phyloP scores from a whole-genome alignment of 257 asterid species.

The Przewalskia tangutica region DNA sequence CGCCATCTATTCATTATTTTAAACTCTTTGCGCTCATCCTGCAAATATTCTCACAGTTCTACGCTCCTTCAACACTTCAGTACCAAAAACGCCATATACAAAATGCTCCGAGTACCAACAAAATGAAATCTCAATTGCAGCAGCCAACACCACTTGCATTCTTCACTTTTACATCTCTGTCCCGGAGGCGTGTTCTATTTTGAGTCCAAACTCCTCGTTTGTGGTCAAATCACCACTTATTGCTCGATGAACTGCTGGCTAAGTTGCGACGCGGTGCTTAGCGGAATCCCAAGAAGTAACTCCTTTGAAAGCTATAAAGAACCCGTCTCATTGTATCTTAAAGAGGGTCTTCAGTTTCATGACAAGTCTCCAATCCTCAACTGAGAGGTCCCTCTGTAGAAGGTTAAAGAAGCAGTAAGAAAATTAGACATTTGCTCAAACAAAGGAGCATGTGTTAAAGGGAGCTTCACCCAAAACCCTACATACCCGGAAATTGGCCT shows the following conservation, averaged over 20 bases:
- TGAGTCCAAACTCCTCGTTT: background rate
- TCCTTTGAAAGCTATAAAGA: background rate
- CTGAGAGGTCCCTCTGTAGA: constrained; percentile 61
- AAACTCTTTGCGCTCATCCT: background rate
- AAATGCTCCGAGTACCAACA: background rate
- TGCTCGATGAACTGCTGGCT: background rate
- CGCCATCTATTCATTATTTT: background rate
- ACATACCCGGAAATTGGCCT: constrained; percentile 74
- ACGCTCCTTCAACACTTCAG: background rate
- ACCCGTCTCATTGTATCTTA: constrained; percentile 46
- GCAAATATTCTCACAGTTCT: background rate
- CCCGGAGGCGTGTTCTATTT: background rate
- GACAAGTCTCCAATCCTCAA: constrained; percentile 65
- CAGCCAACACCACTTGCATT: background rate
- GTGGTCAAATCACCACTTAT: background rate
- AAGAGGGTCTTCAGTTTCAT: constrained; percentile 66
- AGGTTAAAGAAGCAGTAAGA: background rate
- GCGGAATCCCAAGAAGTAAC: background rate
- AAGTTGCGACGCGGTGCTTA: background rate
- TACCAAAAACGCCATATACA: background rate
- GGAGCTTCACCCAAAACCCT: background rate
- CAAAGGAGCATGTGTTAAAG: background rate
- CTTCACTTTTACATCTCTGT: background rate
- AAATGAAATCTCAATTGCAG: background rate
- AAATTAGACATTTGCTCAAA: background rate